Conservation (phyloP, 306 rosid species). For the Gastrolobium bilobum region DNA sequence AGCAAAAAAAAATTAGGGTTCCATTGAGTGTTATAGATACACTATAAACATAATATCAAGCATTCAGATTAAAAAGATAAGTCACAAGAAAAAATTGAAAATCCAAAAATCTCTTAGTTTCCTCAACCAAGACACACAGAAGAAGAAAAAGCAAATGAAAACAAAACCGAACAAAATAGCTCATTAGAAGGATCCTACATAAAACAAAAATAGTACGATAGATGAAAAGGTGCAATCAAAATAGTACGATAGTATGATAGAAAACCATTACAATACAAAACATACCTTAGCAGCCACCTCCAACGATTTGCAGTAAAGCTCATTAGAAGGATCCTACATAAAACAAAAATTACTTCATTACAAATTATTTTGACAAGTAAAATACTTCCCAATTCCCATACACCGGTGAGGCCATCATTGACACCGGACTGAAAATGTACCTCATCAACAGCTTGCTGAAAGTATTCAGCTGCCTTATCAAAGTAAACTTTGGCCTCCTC, state of each 20-base stretch:
- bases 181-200: conserved; percentile 81
- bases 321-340: conserved; percentile 80
- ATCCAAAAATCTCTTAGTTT: conserved; percentile 16
- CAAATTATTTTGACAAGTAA: conserved; percentile 1
- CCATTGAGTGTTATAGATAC: neutral
- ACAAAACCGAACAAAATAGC: neutral
- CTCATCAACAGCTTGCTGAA: conserved; percentile 78
- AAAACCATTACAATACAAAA: conserved; percentile 40
- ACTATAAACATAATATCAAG: neutral
- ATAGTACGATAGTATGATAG: neutral
- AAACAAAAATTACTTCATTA: conserved; percentile 19
- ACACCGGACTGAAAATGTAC: conserved; percentile 45
- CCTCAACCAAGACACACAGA: neutral
- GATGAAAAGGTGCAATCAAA: neutral
- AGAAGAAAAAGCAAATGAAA: neutral
- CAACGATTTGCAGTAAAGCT: conserved; percentile 72
- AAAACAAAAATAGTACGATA: conserved; percentile 12
- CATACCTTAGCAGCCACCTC: conserved; percentile 90
- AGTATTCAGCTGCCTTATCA: conserved; percentile 64
- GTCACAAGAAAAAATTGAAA: neutral
- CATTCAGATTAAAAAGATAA: neutral
- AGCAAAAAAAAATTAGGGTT: neutral
- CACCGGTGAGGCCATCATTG: neutral
- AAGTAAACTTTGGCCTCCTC: conserved; percentile 76
- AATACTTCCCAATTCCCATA: neutral